Conservation (phyloP, 2,329 filamentous ascomycete genomes). For the Paraconiothyrium brasiliense region DNA sequence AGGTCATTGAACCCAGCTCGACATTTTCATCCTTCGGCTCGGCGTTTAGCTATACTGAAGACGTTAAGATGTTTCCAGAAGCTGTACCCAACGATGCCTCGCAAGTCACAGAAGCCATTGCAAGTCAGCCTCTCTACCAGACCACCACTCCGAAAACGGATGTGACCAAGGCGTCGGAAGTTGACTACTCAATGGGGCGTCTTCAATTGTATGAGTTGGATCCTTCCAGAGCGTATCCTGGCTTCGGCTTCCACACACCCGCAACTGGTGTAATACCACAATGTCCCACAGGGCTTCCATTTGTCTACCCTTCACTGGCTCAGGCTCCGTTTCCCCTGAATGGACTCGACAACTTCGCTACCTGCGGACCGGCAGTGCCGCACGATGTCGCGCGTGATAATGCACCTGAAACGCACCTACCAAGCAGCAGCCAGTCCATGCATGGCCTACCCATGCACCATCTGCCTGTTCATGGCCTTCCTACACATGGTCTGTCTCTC, state of each 20-base stretch:
- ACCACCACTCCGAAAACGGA: neutral
- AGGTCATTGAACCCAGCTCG: neutral
- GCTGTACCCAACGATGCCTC: neutral
- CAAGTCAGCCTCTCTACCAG: neutral
- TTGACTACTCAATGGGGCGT: neutral
- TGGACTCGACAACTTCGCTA: neutral
- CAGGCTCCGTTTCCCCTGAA: neutral
- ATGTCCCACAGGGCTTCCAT: neutral
- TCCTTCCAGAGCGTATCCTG: neutral
- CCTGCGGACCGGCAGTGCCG: neutral
- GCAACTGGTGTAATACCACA: neutral
- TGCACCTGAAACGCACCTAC: neutral
- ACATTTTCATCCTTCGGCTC: constrained; percentile 13
- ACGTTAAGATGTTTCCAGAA: constrained; percentile 8
- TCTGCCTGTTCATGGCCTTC: neutral
- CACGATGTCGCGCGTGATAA: neutral
- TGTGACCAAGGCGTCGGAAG: neutral
- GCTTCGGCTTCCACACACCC: neutral
- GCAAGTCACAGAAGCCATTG: neutral
- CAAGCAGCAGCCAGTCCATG: neutral
- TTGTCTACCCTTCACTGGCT: neutral
- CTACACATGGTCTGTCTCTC: neutral
- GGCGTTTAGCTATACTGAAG: neutral
- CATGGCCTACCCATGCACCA: neutral
- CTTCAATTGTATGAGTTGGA: neutral